Percentiles rank a stretch among this genome's conserved stretches.
Conservation (phyloP, 371 early-diverging fungal species). For the Mortierella polycephala region DNA sequence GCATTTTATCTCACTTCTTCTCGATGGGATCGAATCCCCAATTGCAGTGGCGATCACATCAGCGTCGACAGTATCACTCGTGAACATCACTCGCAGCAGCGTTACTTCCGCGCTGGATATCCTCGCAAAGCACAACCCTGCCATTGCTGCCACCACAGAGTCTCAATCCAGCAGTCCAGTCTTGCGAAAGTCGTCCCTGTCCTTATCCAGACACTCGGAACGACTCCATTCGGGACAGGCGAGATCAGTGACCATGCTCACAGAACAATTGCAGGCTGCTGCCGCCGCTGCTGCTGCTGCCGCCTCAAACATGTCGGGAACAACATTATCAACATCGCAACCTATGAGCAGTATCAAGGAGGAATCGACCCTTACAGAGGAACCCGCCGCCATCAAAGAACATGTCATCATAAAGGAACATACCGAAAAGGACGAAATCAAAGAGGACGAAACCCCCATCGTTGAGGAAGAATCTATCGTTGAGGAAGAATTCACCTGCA, state of each 20-base stretch:
- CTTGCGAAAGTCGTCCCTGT: conserved; percentile 9
- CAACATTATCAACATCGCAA: neutral
- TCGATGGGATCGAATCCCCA: neutral
- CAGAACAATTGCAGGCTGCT: conserved; percentile 15
- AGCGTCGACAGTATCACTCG: conserved; percentile 11
- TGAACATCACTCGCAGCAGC: conserved; percentile 5
- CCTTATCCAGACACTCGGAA: conserved; percentile 6
- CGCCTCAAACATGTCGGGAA: neutral
- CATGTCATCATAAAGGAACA: too few species aligned
- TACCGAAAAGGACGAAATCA: too few species aligned
- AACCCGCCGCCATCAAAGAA: too few species aligned
- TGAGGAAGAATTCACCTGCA: neutral
- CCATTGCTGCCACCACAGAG: conserved; percentile 15
- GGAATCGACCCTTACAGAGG: too few species aligned
- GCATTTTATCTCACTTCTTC: neutral
- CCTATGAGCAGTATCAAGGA: too few species aligned
- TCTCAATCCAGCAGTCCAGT: neutral
- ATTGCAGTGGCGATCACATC: conserved; percentile 17
- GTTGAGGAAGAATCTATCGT: neutral
- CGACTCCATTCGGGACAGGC: conserved; percentile 4
- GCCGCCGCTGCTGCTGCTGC: conserved; percentile 7
- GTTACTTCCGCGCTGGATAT: conserved; percentile 19
- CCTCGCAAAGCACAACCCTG: conserved; percentile 15
- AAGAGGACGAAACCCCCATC: too few species aligned
- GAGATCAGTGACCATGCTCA: conserved; percentile 20